phyloP scores from a whole-genome alignment of 352 stramenopile species.

The Vaucheria bursata region DNA sequence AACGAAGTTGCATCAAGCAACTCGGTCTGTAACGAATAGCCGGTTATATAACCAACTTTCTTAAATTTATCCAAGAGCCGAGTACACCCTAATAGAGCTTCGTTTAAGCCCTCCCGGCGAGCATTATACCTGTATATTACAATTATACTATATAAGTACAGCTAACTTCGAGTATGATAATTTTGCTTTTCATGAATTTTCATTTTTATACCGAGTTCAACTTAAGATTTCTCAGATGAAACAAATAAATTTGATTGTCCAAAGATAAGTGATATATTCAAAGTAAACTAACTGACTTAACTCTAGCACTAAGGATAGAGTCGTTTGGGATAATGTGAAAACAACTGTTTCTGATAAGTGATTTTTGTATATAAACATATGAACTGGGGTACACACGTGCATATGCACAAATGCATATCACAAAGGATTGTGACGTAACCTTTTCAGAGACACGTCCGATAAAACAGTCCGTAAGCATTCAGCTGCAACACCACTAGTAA shows the following conservation, averaged over 20 bases:
- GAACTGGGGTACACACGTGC: not conserved
- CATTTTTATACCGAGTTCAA: too few relatives aligned
- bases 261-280: too few relatives aligned
- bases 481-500: not conserved
- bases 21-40: slow-evolving; percentile 1
- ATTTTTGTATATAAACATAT: not conserved
- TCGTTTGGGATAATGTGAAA: too few relatives aligned
- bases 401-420: not conserved
- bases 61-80: not conserved
- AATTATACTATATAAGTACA: too few relatives aligned
- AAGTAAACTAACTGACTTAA: too few relatives aligned
- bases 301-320: too few relatives aligned
- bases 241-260: too few relatives aligned
- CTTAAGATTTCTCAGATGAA: too few relatives aligned
- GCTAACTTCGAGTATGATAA: too few relatives aligned
- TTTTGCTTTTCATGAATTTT: too few relatives aligned
- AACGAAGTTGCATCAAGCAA: not conserved
- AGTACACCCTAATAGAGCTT: not conserved
- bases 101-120: not conserved
- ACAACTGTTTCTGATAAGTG: too few relatives aligned
- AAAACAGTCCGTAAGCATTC: not conserved
- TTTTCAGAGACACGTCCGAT: slow-evolving; percentile 3
- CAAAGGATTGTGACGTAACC: not conserved
- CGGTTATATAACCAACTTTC: not conserved
- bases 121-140: slow-evolving; percentile 12